phyloP scores from a whole-genome alignment of 805 yeast species.

The Suhomyces canberraensis region DNA sequence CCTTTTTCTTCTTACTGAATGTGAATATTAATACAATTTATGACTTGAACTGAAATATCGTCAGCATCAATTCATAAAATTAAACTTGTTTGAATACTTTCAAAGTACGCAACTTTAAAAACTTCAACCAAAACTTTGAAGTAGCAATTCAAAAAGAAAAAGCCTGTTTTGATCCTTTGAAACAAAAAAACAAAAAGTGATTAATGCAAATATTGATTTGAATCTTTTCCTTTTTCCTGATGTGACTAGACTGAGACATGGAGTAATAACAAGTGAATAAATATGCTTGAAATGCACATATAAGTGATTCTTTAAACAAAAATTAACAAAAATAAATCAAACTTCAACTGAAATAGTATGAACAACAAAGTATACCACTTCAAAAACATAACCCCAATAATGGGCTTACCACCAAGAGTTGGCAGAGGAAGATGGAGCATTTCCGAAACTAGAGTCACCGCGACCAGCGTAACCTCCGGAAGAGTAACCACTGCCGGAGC shows the following conservation, averaged over 20 bases:
- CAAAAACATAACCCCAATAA: slow-evolving; percentile 3
- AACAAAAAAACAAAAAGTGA: slow-evolving; percentile 22
- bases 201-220: slow-evolving; percentile 19
- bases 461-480: slow-evolving; percentile 12
- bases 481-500: slow-evolving; percentile 5
- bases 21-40: slow-evolving; percentile 15
- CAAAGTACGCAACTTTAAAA: background rate
- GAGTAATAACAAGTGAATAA: slow-evolving; percentile 13
- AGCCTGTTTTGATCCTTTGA: slow-evolving; percentile 10
- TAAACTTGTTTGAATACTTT: slow-evolving; percentile 10
- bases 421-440: slow-evolving; percentile 25
- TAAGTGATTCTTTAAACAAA: slow-evolving; percentile 9
- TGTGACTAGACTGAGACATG: slow-evolving; percentile 24
- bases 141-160: slow-evolving; percentile 7
- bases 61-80: slow-evolving; percentile 4
- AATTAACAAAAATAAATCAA: slow-evolving; percentile 9
- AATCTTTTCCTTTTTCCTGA: slow-evolving; percentile 20
- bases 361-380: slow-evolving; percentile 5
- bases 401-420: slow-evolving; percentile 41
- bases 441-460: slow-evolving; percentile 26
- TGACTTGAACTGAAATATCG: slow-evolving; percentile 4
- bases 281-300: slow-evolving; percentile 13
- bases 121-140: slow-evolving; percentile 4
- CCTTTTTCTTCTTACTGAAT: slow-evolving; percentile 6
- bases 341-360: slow-evolving; percentile 2